Percentiles rank a stretch among this genome's conserved stretches.
Conservation (phyloP, 495 filamentous ascomycete species). For the Aspergillus cavernicola region DNA sequence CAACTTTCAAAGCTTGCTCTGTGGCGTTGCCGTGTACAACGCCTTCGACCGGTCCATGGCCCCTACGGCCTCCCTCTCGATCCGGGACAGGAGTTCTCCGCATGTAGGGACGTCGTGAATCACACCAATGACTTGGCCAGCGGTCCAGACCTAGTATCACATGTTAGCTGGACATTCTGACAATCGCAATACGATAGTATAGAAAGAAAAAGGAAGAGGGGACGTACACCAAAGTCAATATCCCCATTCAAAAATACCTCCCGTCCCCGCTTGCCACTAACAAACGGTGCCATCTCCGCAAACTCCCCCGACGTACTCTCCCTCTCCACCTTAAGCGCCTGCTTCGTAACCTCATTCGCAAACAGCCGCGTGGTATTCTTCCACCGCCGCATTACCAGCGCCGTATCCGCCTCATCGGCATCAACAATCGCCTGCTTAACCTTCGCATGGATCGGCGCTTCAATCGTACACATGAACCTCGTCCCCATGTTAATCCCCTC, state of each 20-base stretch:
- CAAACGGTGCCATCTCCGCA: conserved; percentile 80
- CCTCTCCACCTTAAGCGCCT: conserved; percentile 76
- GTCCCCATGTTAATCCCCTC: conserved; percentile 97
- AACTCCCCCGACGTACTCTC: conserved; percentile 88
- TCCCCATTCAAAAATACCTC: conserved; percentile 94
- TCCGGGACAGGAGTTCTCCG: conserved; percentile 51
- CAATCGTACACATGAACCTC: conserved; percentile 88
- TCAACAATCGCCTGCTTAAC: conserved; percentile 91
- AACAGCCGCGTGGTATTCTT: conserved; percentile 87
- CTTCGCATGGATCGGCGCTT: conserved; percentile 87
- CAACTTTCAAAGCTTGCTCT: conserved; percentile 39
- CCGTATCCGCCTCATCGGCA: conserved; percentile 85
- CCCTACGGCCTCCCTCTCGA: conserved; percentile 63
- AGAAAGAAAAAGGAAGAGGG: background rate
- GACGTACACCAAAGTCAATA: conserved; percentile 79
- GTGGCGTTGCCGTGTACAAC: conserved; percentile 33
- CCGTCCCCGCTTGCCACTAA: conserved; percentile 87
- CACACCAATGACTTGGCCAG: conserved; percentile 66
- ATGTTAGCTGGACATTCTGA: conserved; percentile 1
- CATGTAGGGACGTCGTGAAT: conserved; percentile 70
- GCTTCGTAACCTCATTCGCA: conserved; percentile 79
- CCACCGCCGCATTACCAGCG: conserved; percentile 85
- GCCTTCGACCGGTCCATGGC: conserved; percentile 35
- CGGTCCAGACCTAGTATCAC: conserved; percentile 58
- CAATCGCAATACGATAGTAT: background rate